Evolutionary conservation across 2,329 filamentous ascomycete genomes (phyloP).

Genomic region (Fusarium albidum): DNA sequence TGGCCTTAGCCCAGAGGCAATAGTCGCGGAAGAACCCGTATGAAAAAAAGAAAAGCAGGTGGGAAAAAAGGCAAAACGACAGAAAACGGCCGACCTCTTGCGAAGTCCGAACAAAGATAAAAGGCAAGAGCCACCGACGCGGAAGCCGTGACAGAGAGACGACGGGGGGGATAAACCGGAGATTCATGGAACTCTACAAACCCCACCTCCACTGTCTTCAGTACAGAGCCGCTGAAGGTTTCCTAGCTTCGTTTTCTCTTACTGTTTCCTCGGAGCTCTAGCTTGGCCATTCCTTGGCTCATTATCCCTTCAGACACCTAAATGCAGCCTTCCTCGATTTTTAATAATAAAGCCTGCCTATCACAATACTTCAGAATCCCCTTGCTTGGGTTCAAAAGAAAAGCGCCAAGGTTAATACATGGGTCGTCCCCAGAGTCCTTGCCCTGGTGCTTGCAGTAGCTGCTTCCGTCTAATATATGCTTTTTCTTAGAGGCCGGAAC

Average conservation of each 20-base stretch:
- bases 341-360: too few species aligned
- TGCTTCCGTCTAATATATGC: background rate
- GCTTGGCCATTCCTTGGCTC: background rate
- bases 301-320: too few species aligned
- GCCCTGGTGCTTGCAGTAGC: background rate
- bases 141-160: background rate
- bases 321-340: too few species aligned
- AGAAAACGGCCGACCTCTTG: background rate
- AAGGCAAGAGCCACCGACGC: background rate
- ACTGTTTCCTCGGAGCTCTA: background rate
- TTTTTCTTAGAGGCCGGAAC: background rate
- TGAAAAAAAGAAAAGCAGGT: background rate
- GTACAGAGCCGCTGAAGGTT: background rate
- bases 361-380: too few species aligned
- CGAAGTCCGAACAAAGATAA: background rate
- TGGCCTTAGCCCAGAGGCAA: background rate
- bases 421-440: background rate
- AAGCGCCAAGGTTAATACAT: background rate
- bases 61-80: background rate
- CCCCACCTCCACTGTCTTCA: too few species aligned
- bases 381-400: too few species aligned
- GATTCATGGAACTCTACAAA: background rate
- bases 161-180: background rate
- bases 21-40: background rate
- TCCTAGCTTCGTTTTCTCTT: background rate